Evolutionary conservation across 2,329 filamentous ascomycete species (phyloP), one percentile per base, ranked within the genome.

Genomic region (Penicillium sp.): DNA sequence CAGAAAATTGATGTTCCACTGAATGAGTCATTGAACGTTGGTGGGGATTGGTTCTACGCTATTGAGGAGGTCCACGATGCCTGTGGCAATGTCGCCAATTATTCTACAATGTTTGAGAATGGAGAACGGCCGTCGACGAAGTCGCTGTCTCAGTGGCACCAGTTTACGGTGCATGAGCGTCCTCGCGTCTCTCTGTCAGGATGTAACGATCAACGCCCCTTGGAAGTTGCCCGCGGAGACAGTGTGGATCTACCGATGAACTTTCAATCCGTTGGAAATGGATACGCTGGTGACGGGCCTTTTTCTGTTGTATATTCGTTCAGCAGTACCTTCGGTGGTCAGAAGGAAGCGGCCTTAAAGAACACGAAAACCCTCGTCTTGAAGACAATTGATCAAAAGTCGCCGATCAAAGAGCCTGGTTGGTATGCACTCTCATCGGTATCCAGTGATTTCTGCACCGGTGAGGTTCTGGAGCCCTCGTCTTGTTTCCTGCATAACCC

Each of bases 401-500:
- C 87, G 2, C 69, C 67, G 10, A 87, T 97, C 41, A 80, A 80
- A 17, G 79, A 84, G 21, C 81, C 88, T 18, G 93, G 94, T 33
- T 77, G 96, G 17, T 98, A 98, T 68, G 91, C 85, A 1, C 68
- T 98, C 42, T 84, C 81, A 49, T 80, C 86, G 10, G 79, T 97
- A 6, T 80, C 83, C 1, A 94, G 87, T 40, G 82, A 86, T 16
- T 85, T 81, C 45, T 98, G 93, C 59, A 75, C 81, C 21, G 93
- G 93, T 31, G 90, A 97, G 54, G 82, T 98, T 4, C 77, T 91
- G 50, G 93, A 98, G 63, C 93, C 93, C 18, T 87, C 91, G 2
- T 93, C 90, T n/a, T 97, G 91, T 63, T 75, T 95, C 43, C 72
- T 98, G 38, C 76, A 94, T 51, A 98, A 97, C 51, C 93, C 93